These are phyloP conservation scores for Pseudoturritis turrita DNA, from an alignment of 345 rosid species.

Conservation along the genomic window DNA sequence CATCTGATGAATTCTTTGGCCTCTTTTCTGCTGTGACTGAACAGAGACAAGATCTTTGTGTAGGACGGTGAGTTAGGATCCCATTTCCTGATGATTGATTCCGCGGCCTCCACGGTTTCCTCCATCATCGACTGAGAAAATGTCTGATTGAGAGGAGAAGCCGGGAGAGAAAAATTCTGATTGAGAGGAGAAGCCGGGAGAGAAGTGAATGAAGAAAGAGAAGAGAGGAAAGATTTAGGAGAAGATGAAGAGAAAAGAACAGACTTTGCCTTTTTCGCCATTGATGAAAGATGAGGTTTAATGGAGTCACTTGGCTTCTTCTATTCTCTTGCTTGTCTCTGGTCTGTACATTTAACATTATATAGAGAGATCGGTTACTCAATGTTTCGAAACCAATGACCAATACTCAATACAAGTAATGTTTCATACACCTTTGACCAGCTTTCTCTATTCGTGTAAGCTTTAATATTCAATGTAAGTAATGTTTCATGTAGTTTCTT, in stretches of 20 bases:
- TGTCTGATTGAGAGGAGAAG: conserved; percentile 4
- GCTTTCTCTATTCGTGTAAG: not conserved
- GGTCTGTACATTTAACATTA: not conserved
- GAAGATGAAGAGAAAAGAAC: conserved; percentile 1
- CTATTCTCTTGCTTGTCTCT: not conserved
- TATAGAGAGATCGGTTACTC: conserved; percentile 2
- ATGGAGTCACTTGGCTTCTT: not conserved
- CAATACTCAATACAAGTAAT: too few species aligned
- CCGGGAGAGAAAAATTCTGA: conserved; percentile 18
- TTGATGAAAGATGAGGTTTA: not conserved
- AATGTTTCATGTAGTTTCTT: not conserved
- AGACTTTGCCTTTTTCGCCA: conserved; percentile 16
- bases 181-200: conserved; percentile 14
- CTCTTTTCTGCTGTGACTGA: conserved; percentile 40
- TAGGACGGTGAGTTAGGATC: conserved; percentile 36
- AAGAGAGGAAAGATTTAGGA: conserved; percentile 5
- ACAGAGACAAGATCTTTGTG: conserved; percentile 35
- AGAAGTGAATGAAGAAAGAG: conserved; percentile 27
- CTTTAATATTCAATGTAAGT: not conserved
- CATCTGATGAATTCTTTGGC: conserved; percentile 44
- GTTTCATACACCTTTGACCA: conserved; percentile 7
- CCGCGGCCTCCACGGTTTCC: conserved; percentile 43
- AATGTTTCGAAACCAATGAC: not conserved
- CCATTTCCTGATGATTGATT: conserved; percentile 60
- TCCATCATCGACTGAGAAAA: conserved; percentile 46